These are phyloP conservation scores for Lathyrus sativus DNA, from an alignment of 306 rosid genomes.

Conservation along the genomic window DNA sequence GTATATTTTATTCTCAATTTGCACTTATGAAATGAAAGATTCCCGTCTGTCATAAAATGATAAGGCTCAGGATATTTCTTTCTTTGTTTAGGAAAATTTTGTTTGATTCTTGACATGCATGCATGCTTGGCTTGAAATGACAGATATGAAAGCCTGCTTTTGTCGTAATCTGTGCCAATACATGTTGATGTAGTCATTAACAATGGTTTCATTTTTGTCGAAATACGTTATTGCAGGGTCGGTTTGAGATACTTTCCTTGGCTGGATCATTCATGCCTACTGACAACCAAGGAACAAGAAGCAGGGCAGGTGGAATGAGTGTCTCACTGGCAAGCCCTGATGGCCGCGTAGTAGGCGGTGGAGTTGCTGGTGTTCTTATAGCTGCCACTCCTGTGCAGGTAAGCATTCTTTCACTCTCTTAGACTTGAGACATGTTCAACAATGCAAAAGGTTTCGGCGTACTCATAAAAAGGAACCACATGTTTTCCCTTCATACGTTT, in stretches of 20 bases:
- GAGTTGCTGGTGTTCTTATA: conserved; percentile 70
- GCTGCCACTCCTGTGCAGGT: conserved; percentile 93
- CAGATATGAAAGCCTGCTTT: not conserved
- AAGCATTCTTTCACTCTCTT: not conserved
- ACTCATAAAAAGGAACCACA: conserved; percentile 3
- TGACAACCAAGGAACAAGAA: conserved; percentile 71
- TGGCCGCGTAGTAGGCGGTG: conserved; percentile 77
- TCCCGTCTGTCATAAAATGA: not conserved
- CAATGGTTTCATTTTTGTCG: conserved; percentile 21
- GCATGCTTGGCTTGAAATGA: not conserved
- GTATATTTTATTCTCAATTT: not conserved
- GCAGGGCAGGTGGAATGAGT: conserved; percentile 80
- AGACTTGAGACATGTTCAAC: not conserved
- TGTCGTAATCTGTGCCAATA: not conserved
- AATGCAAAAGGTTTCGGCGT: not conserved
- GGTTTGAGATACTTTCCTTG: conserved; percentile 72
- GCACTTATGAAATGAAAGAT: not conserved
- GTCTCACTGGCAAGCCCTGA: conserved; percentile 74
- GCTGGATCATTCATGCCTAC: conserved; percentile 82
- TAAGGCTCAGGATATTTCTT: not conserved
- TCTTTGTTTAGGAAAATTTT: not conserved
- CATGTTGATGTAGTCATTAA: not conserved
- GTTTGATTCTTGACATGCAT: not conserved
- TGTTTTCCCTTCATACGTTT: not conserved
- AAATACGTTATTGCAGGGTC: conserved; percentile 59